These are phyloP conservation scores for Dactylorhiza incarnata DNA, from an alignment of 106 monocot species.

Conservation along the genomic window DNA sequence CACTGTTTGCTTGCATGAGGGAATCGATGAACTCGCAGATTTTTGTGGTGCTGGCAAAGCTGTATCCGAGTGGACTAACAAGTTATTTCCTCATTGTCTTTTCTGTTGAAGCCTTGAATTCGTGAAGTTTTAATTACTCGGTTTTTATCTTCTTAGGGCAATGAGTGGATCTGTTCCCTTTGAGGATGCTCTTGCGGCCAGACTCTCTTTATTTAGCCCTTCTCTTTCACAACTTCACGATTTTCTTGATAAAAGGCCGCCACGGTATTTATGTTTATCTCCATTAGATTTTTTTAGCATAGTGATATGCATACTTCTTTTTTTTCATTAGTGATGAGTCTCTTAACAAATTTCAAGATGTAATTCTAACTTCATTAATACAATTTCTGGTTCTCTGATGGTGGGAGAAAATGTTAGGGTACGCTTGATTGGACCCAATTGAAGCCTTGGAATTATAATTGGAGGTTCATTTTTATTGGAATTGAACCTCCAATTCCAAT, in stretches of 20 bases:
- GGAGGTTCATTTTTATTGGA: too few relatives aligned
- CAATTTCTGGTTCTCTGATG: background rate
- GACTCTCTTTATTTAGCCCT: slow-evolving; percentile 82
- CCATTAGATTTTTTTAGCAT: background rate
- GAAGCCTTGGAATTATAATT: too few relatives aligned
- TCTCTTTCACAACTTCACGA: slow-evolving; percentile 62
- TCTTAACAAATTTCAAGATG: background rate
- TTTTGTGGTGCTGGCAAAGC: slow-evolving; percentile 95
- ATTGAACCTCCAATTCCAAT: too few relatives aligned
- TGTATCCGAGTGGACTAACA: slow-evolving; percentile 93
- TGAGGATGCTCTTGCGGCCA: slow-evolving; percentile 89
- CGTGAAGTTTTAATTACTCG: background rate
- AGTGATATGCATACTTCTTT: background rate
- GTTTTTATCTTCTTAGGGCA: slow-evolving; percentile 40
- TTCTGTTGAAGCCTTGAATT: background rate
- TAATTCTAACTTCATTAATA: background rate
- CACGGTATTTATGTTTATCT: slow-evolving; percentile 39
- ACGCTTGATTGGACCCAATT: too few relatives aligned
- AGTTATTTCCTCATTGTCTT: slow-evolving; percentile 27
- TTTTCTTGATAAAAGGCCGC: slow-evolving; percentile 78
- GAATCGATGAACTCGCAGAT: slow-evolving; percentile 93
- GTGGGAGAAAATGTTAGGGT: too few relatives aligned
- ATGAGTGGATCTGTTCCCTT: slow-evolving; percentile 95
- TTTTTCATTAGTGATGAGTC: background rate
- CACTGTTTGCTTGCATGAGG: slow-evolving; percentile 94